A percentile compares a stretch with the other conserved stretches of the same genome.
Evolutionary conservation across 257 asterid species (phyloP).

Genomic region (Jasminum sambac): DNA sequence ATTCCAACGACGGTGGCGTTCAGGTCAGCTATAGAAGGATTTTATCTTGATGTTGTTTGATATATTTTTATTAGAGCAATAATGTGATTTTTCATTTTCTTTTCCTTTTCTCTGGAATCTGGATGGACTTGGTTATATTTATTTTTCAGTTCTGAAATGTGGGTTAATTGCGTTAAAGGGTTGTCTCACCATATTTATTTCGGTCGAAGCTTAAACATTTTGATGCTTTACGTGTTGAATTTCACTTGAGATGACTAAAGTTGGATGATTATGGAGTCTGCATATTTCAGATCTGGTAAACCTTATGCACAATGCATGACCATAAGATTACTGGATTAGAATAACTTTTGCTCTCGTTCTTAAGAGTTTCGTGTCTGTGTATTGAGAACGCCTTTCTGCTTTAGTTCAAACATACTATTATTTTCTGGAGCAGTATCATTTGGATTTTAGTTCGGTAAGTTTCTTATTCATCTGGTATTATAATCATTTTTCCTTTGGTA

Average conservation of each 20-base stretch:
- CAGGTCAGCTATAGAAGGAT: slow-evolving; percentile 48
- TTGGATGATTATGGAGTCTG: background rate
- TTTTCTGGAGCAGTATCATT: background rate
- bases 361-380: background rate
- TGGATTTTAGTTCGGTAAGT: background rate
- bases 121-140: background rate
- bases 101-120: too few species aligned
- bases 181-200: background rate
- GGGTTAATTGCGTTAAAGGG: slow-evolving; percentile 3
- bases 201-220: slow-evolving; percentile 10
- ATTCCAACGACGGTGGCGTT: slow-evolving; percentile 69
- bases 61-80: too few species aligned
- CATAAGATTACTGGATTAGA: background rate
- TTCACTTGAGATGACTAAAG: background rate
- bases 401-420: background rate
- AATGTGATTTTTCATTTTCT: too few species aligned
- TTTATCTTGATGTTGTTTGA: background rate
- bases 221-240: slow-evolving; percentile 3
- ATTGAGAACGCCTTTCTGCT: background rate
- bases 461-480: background rate
- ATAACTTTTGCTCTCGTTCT: background rate
- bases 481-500: background rate
- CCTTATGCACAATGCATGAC: background rate
- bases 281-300: background rate
- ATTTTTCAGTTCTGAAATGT: slow-evolving; percentile 8